These are phyloP conservation scores for Mortierella sp. DNA, from an alignment of 371 early-diverging fungal genomes.

Conservation along the genomic window DNA sequence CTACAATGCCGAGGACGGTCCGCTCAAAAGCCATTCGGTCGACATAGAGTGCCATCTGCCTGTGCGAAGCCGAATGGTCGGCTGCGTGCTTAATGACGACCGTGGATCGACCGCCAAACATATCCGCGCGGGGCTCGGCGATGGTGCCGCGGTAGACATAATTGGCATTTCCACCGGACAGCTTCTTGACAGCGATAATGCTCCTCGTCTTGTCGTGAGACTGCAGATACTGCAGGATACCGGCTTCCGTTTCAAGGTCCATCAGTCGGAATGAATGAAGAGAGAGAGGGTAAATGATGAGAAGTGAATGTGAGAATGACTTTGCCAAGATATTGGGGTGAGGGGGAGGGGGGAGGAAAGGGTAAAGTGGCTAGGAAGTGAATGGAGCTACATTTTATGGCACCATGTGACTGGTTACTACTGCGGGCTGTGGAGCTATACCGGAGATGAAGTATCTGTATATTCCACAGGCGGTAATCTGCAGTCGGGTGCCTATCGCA, in stretches of 20 bases:
- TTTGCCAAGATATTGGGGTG: slow-evolving; percentile 12
- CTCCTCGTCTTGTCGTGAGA: slow-evolving; percentile 24
- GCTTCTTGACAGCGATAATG: slow-evolving; percentile 32
- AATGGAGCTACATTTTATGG: too few species aligned
- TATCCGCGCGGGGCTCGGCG: slow-evolving; percentile 18
- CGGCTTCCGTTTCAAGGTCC: slow-evolving; percentile 29
- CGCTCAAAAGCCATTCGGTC: slow-evolving; percentile 35
- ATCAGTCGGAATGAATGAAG: slow-evolving; percentile 35
- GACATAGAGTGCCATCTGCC: slow-evolving; percentile 24
- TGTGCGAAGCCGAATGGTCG: slow-evolving; percentile 18
- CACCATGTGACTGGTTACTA: too few species aligned
- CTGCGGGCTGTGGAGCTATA: too few species aligned
- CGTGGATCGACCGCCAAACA: slow-evolving; percentile 28
- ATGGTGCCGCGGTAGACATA: slow-evolving; percentile 37
- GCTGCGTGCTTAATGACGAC: slow-evolving; percentile 38
- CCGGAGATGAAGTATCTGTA: too few species aligned
- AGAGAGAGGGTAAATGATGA: slow-evolving; percentile 17
- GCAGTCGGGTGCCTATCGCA: too few species aligned
- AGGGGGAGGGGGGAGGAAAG: slow-evolving; percentile 5
- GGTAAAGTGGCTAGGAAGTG: too few species aligned
- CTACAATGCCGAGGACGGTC: slow-evolving; percentile 32
- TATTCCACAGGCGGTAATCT: too few species aligned
- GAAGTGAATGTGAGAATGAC: slow-evolving; percentile 22
- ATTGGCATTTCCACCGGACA: slow-evolving; percentile 39
- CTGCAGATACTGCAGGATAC: slow-evolving; percentile 36